Base-by-base conservation (phyloP, 1,284 basidiomycete species). In the Malassezia globosa region DNA sequence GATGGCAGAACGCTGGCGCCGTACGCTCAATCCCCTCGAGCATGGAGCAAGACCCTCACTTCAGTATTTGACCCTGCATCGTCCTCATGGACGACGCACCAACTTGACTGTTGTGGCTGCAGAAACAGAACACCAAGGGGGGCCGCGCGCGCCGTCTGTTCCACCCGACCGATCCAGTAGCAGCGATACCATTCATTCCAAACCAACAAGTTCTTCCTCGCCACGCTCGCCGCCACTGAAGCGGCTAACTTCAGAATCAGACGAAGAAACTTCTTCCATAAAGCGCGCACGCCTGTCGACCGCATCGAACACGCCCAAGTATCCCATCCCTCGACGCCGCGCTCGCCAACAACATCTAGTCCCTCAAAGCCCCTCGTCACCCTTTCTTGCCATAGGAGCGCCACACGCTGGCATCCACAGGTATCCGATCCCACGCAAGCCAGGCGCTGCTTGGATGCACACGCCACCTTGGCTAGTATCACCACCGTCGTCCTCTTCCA, bases 341-440 rank as follows among this genome's bases (percentile, higher is more conserved):
- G 22, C 37, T 22, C 33, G 14, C 14, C 11, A 13, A 24, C 38
- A 25, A 1, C 24, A 33, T 14, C 26, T 33, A 2, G 49, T 11
- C 13, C 49, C 43, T 16, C 49, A 44, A 35, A 46, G n/a, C 7
- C 49, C 49, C 3, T 49, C 48, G 41, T 37, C 49, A n/a, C 49
- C 44, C 8, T 42, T 51, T 21, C 18, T 31, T 10, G 43, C 34
- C 22, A 25, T 43, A 14, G 34, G 29, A 21, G 22, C 29, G 1
- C 14, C 14, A 3, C 48, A 33, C 37, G 38, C 48, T 25, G 36
- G 48, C 5, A 22, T 50, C 13, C 43, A 40, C 13, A 39, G 49
- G 14, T 33, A 31, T 19, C 26, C 16, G 6, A 31, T 38, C 21
- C 43, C 49, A 2, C 50, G 50, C 35, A 42, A 37, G 23, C 50